Percentiles rank a stretch among this genome's conserved stretches.
Evolutionary conservation across 495 filamentous ascomycete genomes (phyloP).

Genomic region (Aspergillus coremiiformis): DNA sequence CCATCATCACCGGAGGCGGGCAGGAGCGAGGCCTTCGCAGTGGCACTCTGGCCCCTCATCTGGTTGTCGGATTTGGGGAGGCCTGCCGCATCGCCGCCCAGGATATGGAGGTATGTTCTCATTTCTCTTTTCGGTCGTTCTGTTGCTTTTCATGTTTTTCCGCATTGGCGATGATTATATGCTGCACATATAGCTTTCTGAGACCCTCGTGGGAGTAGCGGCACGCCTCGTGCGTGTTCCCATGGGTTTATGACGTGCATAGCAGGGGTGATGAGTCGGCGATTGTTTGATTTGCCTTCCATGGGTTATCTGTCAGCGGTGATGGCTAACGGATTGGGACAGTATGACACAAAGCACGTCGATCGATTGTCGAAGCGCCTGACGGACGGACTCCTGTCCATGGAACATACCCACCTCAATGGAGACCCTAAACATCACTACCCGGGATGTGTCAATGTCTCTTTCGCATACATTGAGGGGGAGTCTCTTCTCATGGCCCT

Average conservation of each 20-base stretch:
- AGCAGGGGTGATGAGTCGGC: slow-evolving; percentile 47
- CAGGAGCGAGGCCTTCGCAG: slow-evolving; percentile 92
- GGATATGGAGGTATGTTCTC: slow-evolving; percentile 71
- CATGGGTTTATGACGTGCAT: slow-evolving; percentile 38
- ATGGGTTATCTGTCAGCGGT: not conserved
- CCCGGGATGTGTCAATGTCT: slow-evolving; percentile 95
- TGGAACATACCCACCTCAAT: slow-evolving; percentile 91
- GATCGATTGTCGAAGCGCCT: slow-evolving; percentile 74
- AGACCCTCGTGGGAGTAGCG: slow-evolving; percentile 38
- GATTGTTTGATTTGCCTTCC: not conserved
- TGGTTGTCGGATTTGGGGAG: slow-evolving; percentile 90
- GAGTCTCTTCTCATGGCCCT: slow-evolving; percentile 97
- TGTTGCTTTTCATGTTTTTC: slow-evolving; percentile 8
- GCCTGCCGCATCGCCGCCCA: slow-evolving; percentile 85
- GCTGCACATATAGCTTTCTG: slow-evolving; percentile 52
- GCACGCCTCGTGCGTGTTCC: slow-evolving; percentile 29
- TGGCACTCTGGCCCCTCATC: slow-evolving; percentile 82
- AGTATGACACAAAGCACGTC: slow-evolving; percentile 91
- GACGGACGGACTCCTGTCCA: slow-evolving; percentile 66
- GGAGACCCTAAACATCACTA: slow-evolving; percentile 79
- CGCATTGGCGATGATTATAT: slow-evolving; percentile 43
- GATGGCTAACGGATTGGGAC: slow-evolving; percentile 24
- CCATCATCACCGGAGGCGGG: slow-evolving; percentile 91
- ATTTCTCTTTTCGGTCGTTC: slow-evolving; percentile 3
- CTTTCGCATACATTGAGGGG: slow-evolving; percentile 96